Evolutionary conservation across 148 eudicot genomes (phyloP), one percentile per base, ranked within the genome.

Genomic region (Silene latifolia): DNA sequence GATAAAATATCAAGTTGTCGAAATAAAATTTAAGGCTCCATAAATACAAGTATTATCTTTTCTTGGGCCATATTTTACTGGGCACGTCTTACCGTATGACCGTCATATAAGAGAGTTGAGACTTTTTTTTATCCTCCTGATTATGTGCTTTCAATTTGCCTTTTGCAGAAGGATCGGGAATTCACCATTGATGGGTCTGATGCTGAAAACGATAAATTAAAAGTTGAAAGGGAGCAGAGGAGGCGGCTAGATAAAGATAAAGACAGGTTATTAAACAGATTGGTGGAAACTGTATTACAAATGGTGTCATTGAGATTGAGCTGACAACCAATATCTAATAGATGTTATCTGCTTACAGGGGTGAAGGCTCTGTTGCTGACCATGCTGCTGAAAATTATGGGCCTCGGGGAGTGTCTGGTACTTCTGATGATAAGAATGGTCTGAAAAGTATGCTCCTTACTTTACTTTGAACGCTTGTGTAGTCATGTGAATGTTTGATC

Each of bases 121-220:
- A 8, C 44, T 39, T 39, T 39, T n/a, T n/a, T 27, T 58, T 39
- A 62, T 71, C 19, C 5, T 59, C 61, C 18, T 72, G 60, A 67
- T 72, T 59, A 80, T 76, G 63, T 15, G 47, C 32, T 61, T 29
- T 61, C 56, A 58, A 32, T 59, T 76, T 66, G 14, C 53, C 46
- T 15, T 63, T 14, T 19, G 23, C 61, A 80, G 83, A 80, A 80
- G 81, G 98, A 90, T 46, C 90, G 80, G 9, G 97, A 87, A 21
- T 75, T 82, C 75, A 80, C 87, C 82, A 83, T 85, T 72, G 99
- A 92, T 66, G 88, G 80, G 65, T 84, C 85, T 62, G 96, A 92
- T 80, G 70, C 82, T 65, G 97, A 92, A 72, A 91, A 84, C 60
- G 92, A 95, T 64, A 90, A 89, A 84, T 79, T 89, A 80, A 95